Evolutionary conservation across 768 basidiomycete species (phyloP), one percentile per base, ranked within the genome.

Genomic region (Psilocybe cyanescens): DNA sequence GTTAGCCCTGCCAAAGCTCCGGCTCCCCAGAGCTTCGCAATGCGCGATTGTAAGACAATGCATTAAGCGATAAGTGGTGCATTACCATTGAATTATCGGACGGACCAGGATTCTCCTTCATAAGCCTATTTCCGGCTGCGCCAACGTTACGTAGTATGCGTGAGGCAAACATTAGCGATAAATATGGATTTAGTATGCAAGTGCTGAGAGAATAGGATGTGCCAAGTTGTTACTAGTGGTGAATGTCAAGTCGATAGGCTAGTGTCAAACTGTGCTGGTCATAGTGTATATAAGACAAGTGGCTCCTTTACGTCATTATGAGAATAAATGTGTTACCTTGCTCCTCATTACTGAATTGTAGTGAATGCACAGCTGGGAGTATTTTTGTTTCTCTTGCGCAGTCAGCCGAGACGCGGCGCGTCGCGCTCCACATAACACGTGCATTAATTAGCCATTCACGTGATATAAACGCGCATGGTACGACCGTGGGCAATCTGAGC

Each of bases 1-100:
- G 72, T 74, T 17, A 72, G 45, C 0, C 60, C 70, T 4, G 66
- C 66, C 52, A 74, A 54, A 3, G 62, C 71, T 31, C 65, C 71
- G 16, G 67, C 68, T 9, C 69, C 72, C 56, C 65, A 56, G 19
- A 69, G 57, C 72, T 72, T 35, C 33, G 35, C 30, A 52, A 16
- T 11, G 24, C 24, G 24, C 24, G 14, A 31, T 3, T 33, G 35
- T 17, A 30, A 35, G 56, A 7, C 11, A 54, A 19, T 14, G 17
- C 49, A 33, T n/a, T 9, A 14, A 51, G 52, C 14, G 8, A 9
- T 6, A 30, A 50, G 51, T 8, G 29, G 58, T 14, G 37, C 11
- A 14, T 24, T 52, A 70, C 68, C 58, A 70, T 60, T 33, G 62
- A 62, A 37, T 60, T 69, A 39, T 70, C 65, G 30, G 46, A 56